phyloP scores from a whole-genome alignment of 2,329 filamentous ascomycete species.

The Aspergillus sp. region DNA sequence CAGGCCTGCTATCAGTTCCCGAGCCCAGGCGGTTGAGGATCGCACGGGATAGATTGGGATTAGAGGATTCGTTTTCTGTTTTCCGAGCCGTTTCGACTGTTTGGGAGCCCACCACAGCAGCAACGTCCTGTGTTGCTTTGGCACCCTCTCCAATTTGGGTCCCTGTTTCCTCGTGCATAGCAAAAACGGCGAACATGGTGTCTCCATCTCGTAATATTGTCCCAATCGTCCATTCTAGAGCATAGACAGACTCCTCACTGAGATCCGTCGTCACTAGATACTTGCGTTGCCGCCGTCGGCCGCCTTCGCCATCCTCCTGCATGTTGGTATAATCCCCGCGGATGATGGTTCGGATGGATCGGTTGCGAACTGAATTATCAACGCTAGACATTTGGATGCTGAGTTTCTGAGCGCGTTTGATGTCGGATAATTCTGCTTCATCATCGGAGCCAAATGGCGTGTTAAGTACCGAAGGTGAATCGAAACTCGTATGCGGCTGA shows the following conservation, averaged over 20 bases:
- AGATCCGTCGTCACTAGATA: conserved; percentile 96
- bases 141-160: conserved; percentile 67
- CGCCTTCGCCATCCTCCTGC: conserved; percentile 74
- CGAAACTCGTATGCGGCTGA: conserved; percentile 83
- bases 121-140: conserved; percentile 73
- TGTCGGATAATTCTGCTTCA: conserved; percentile 79
- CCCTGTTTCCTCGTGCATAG: conserved; percentile 76
- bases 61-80: conserved; percentile 33
- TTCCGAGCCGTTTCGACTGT: conserved; percentile 57
- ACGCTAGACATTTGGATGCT: conserved; percentile 78
- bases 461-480: conserved; percentile 57
- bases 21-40: conserved; percentile 36
- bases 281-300: conserved; percentile 75
- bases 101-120: conserved; percentile 62
- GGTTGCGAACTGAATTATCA: conserved; percentile 69
- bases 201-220: conserved; percentile 93
- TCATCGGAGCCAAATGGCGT: conserved; percentile 78
- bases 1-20: conserved; percentile 38
- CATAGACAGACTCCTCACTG: conserved; percentile 91
- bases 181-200: conserved; percentile 89
- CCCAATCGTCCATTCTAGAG: conserved; percentile 95
- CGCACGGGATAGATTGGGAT: conserved; percentile 29
- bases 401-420: conserved; percentile 83
- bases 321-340: conserved; percentile 77
- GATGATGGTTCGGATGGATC: conserved; percentile 85